Evolutionary conservation across 805 yeast species (phyloP).

Genomic region (Starmerella potacharoeniae): DNA sequence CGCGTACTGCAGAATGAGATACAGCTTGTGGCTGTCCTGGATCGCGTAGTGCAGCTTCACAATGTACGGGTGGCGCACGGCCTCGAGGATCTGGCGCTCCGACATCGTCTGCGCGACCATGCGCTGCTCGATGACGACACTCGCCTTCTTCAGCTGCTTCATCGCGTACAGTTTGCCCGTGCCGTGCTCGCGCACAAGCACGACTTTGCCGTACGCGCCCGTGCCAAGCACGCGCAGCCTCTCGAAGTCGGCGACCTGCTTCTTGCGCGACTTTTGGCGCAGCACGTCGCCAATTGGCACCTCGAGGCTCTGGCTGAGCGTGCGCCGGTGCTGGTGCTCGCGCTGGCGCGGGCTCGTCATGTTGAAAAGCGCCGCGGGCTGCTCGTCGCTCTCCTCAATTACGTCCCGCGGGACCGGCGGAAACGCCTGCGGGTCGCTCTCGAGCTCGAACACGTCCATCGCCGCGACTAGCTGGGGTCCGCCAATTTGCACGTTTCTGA

Average conservation of each 20-base stretch:
- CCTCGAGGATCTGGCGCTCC: slow-evolving; percentile 60
- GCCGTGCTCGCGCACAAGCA: slow-evolving; percentile 54
- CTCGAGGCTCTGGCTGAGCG: slow-evolving; percentile 32
- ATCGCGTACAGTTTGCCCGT: slow-evolving; percentile 69
- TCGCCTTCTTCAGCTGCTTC: slow-evolving; percentile 74
- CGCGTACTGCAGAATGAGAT: slow-evolving; percentile 64
- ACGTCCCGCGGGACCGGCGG: neutral
- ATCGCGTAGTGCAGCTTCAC: slow-evolving; percentile 73
- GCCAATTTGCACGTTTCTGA: neutral
- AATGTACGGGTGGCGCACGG: slow-evolving; percentile 68
- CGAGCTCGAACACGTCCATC: slow-evolving; percentile 21
- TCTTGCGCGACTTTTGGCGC: slow-evolving; percentile 19
- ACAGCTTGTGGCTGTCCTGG: slow-evolving; percentile 68
- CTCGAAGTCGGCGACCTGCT: slow-evolving; percentile 44
- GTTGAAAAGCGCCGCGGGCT: neutral
- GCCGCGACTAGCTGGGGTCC: neutral
- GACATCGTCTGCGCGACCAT: slow-evolving; percentile 68
- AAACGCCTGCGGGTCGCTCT: slow-evolving; percentile 8
- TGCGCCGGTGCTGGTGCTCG: slow-evolving; percentile 17
- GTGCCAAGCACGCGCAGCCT: slow-evolving; percentile 69
- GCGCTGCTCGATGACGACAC: slow-evolving; percentile 48
- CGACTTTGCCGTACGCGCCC: slow-evolving; percentile 83
- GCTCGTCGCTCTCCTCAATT: slow-evolving; percentile 1
- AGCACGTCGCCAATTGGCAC: slow-evolving; percentile 35
- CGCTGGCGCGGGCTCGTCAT: neutral